phyloP scores from a whole-genome alignment of 345 rosid genomes.

The Boechera divaricarpa region DNA sequence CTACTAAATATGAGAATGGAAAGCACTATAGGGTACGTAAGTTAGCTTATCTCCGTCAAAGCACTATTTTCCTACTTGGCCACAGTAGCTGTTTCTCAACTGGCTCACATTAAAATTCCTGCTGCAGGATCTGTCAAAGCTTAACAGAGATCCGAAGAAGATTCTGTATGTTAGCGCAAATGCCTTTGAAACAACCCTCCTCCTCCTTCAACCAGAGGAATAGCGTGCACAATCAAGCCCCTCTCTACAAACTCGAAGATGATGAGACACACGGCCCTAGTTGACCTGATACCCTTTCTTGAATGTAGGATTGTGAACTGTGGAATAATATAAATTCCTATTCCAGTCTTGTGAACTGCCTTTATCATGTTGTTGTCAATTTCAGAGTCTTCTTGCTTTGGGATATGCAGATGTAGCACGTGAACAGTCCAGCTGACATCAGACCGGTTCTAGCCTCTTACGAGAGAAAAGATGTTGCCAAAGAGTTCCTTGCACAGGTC shows the following conservation, averaged over 20 bases:
- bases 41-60: slow-evolving; percentile 12
- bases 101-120: slow-evolving; percentile 15
- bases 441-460: slow-evolving; percentile 74
- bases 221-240: slow-evolving; percentile 74
- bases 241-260: slow-evolving; percentile 73
- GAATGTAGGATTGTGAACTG: slow-evolving; percentile 66
- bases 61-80: neutral
- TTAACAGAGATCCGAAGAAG: slow-evolving; percentile 84
- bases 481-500: slow-evolving; percentile 93
- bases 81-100: slow-evolving; percentile 25
- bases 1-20: slow-evolving; percentile 86
- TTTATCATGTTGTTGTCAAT: slow-evolving; percentile 17
- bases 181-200: slow-evolving; percentile 80
- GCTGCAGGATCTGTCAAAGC: slow-evolving; percentile 95
- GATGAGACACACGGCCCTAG: slow-evolving; percentile 87
- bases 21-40: slow-evolving; percentile 82
- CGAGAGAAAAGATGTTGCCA: slow-evolving; percentile 74
- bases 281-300: slow-evolving; percentile 97
- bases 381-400: slow-evolving; percentile 21
- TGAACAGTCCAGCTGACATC: slow-evolving; percentile 77
- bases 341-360: neutral
- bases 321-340: neutral
- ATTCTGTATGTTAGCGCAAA: slow-evolving; percentile 82
- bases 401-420: slow-evolving; percentile 79
- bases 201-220: slow-evolving; percentile 99